Evolutionary conservation across 768 basidiomycete species (phyloP), one percentile per base, ranked within the genome.

Genomic region (Leccinum ochraceum): DNA sequence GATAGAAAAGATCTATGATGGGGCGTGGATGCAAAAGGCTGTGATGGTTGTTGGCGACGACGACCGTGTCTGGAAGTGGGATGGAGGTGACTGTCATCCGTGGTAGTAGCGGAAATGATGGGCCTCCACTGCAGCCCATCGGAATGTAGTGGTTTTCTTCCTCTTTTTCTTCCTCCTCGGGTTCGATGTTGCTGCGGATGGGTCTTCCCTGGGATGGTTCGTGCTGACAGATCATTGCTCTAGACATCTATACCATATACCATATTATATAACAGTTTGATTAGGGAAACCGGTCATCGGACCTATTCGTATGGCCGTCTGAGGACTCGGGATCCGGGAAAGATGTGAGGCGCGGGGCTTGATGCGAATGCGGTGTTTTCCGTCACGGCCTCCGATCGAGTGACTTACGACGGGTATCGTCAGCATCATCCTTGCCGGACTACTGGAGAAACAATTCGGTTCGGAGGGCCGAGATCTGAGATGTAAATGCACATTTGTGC

Each of bases 31-130:
- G 77, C 70, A 76, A 30, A 62, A 73, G 10, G 67, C 63, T 49
- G 69, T 74, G 53, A 68, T 75, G 62, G 67, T 80, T n/a, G 67
- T 80, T 3, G 79, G 79, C 1, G 73, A 75, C 58, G 44, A 63
- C 3, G 68, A 22, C 26, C 24, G 22, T 1, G 57, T 74, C 16
- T 66, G n/a, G 60, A 10, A 28, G 5, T 71, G 69, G 67, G 68
- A 69, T 8, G 69, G 69, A 9, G 64, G 61, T 1, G 68, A 71
- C 39, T 71, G 68, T 52, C 67, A 69, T 37, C 66, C 66, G 5
- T 67, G 65, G 63, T 55, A 28, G 28, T 60, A 30, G 26, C 5
- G 17, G 13, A 14, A 7, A 53, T 22, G 14, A 5, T 8, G 30
- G 10, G 17, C n/a, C 4, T 30, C 30, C 2, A 50, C 14, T 53